These are phyloP conservation scores for Pinus albicaulis DNA, from an alignment of 75 land plant species.

Conservation along the genomic window DNA sequence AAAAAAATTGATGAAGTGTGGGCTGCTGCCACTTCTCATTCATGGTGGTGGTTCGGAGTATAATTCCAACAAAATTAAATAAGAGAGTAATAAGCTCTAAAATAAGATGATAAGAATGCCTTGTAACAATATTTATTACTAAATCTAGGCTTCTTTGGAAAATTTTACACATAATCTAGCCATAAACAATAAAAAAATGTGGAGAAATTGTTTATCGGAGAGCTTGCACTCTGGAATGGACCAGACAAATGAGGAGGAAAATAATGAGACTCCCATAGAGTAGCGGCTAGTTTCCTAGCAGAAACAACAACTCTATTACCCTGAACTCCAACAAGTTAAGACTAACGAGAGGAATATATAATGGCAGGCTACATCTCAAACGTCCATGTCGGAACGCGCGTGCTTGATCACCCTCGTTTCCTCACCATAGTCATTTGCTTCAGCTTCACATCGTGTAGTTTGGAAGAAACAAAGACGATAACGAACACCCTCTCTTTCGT, in stretches of 20 bases:
- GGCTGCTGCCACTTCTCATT: too few species aligned
- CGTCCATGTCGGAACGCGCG: constrained; percentile 53
- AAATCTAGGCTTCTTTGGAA: too few species aligned
- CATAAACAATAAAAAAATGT: background rate
- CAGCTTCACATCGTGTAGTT: constrained; percentile 26
- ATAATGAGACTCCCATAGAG: constrained; percentile 60
- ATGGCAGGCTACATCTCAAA: constrained; percentile 15
- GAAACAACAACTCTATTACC: constrained; percentile 47
- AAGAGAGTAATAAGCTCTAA: too few species aligned
- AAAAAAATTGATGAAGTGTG: too few species aligned
- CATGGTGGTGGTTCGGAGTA: too few species aligned
- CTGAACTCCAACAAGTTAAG: background rate
- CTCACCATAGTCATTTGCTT: constrained; percentile 46
- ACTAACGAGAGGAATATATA: constrained; percentile 13
- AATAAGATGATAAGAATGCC: too few species aligned
- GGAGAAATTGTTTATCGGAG: constrained; percentile 26
- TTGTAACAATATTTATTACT: too few species aligned
- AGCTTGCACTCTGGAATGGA: constrained; percentile 38
- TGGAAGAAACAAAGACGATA: constrained; percentile 36
- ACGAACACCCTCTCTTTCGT: constrained; percentile 53
- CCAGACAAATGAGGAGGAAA: constrained; percentile 46
- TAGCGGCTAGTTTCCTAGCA: constrained; percentile 87
- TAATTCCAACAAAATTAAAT: too few species aligned
- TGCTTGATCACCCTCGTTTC: constrained; percentile 37
- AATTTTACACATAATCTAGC: background rate